Evolutionary conservation across 2,329 filamentous ascomycete species (phyloP), one percentile per base, ranked within the genome.

Genomic region (Talaromyces sp.): DNA sequence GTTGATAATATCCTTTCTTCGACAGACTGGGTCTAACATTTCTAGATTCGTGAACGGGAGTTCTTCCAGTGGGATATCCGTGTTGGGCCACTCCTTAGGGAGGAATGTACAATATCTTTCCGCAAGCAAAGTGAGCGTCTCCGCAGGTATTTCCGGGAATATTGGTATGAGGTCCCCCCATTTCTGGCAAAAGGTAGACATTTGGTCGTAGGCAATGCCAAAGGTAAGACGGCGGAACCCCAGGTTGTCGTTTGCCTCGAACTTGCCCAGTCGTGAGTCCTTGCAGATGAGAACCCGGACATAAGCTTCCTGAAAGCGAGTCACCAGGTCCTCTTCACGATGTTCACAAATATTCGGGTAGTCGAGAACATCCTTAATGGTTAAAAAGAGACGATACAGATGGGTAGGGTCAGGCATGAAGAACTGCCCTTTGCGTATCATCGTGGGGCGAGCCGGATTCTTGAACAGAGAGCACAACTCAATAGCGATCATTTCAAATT

Each of bases 401-500:
- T 72, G 70, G n/a, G 50, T 51, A 3, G 69, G 60, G n/a, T 70
- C 69, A 2, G 72, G 72, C 14, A 73, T 63, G 20, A 56, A 46
- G 30, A 64, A 61, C 3, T 47, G 44, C 4, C 54, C 50, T 22
- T 61, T 62, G 16, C 46, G 50, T 11, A 52, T 49, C 14, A 17
- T 17, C 20, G 52, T 13, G n/a, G 58, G 61, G 7, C 61, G 60
- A 17, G 61, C 44, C 37, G 66, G 61, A 16, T 64, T 52, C 17
- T 61, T 55, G 50, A 68, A 73, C 14, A 62, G 65, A 35, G 65
- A 51, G 49, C 68, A 72, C 17, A 75, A 64, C 17, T 75, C 68
- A 24, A 71, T 62, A 16, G 61, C 69, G 5, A 64, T 65, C 32
- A 75, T 67, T 47, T 76, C 73, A 39, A 70, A 64, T n/a, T 68